Percentiles rank a stretch among this genome's conserved stretches.
Conservation (phyloP, 805 yeast genomes). For the Starmerella sp. region DNA sequence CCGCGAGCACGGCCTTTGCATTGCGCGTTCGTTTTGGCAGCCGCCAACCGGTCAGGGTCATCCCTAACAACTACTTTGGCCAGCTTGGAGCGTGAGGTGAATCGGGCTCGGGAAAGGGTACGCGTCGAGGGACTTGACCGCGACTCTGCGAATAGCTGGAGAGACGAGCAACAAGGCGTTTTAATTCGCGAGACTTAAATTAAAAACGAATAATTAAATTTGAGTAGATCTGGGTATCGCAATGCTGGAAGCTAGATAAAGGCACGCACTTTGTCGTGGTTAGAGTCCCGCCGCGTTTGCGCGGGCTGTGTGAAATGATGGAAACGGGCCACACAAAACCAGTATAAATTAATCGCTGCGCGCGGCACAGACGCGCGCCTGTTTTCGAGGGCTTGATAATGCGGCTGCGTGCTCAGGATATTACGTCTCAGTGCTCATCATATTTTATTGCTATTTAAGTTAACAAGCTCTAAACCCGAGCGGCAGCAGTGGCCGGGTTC, state of each 20-base stretch:
- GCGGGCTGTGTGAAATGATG: too few relatives aligned
- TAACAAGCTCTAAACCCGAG: conserved; percentile 16
- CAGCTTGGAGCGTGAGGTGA: neutral
- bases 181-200: too few relatives aligned
- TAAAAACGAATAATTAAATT: too few relatives aligned
- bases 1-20: conserved; percentile 57
- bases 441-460: conserved; percentile 3
- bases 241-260: too few relatives aligned
- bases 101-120: neutral
- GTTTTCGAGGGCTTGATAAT: too few relatives aligned
- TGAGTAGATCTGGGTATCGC: too few relatives aligned
- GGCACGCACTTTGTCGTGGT: too few relatives aligned
- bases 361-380: too few relatives aligned
- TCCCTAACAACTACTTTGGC: neutral
- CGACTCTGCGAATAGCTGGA: neutral
- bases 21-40: conserved; percentile 60
- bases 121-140: neutral
- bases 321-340: too few relatives aligned
- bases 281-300: too few relatives aligned
- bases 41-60: conserved; percentile 35
- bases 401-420: neutral
- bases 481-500: conserved; percentile 92
- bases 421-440: conserved; percentile 6
- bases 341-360: too few relatives aligned
- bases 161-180: neutral